Percentiles rank a stretch among this genome's conserved stretches.
Conservation (phyloP, 352 stramenopile genomes). For the Plasmopara halstedii region DNA sequence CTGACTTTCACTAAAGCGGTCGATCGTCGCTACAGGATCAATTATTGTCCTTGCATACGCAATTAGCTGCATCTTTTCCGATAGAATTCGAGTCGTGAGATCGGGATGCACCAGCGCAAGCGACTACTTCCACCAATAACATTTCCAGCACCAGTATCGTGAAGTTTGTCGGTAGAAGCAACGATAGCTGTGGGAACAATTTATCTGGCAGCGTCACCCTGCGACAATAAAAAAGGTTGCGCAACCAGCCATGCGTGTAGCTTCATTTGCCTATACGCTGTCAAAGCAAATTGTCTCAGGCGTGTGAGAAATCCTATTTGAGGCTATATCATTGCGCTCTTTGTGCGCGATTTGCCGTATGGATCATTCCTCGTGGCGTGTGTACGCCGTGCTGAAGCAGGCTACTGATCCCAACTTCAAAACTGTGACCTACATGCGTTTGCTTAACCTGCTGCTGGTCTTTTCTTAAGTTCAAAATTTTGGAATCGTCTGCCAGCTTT, state of each 20-base stretch:
- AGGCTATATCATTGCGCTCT: constrained; percentile 18
- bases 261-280: no score
- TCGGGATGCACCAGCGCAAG: not conserved
- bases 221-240: constrained; percentile 4
- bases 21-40: constrained; percentile 24
- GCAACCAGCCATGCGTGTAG: constrained; percentile 15
- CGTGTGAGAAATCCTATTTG: no score
- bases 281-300: no score
- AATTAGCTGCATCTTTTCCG: constrained; percentile 6
- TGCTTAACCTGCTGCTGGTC: no score
- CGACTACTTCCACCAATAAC: not conserved
- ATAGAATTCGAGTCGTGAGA: constrained; percentile 2
- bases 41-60: constrained; percentile 15
- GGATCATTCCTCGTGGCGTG: constrained; percentile 6
- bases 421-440: no score
- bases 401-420: no score
- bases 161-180: not conserved
- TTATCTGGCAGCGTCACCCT: constrained; percentile 3
- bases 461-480: no score
- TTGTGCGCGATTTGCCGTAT: constrained; percentile 8
- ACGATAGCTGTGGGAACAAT: not conserved
- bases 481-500: no score
- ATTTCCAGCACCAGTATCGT: not conserved
- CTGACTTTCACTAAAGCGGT: constrained; percentile 65
- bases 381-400: constrained; percentile 19